Evolutionary conservation across 306 rosid genomes (phyloP), one percentile per base, ranked within the genome.

Genomic region (Castanea crenata): DNA sequence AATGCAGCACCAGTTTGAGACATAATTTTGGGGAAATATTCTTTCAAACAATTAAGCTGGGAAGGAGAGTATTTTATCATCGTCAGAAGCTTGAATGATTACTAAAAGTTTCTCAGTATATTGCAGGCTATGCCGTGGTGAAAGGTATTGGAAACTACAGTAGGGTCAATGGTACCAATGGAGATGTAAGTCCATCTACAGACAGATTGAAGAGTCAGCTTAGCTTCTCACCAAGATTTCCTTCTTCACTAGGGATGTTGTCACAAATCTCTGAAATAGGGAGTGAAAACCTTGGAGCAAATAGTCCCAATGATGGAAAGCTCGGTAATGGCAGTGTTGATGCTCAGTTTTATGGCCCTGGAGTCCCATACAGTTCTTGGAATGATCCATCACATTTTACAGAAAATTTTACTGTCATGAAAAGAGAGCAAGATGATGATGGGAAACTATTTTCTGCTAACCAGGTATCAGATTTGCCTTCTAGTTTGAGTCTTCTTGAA

Each of bases 261-360:
- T 81, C 97, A 6, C 89, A 89, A 49, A 89, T 89, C 71, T 85
- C 94, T 3, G 94, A 91, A 72, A 41, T 84, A 34, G 92, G 46
- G 67, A 82, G 67, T 62, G 97, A 89, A 59, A 86, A 63, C 69
- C 81, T 81, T n/a, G 89, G 83, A 1, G 83, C 84, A 20, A 74
- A 76, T 81, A 68, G 87, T 21, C 84, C 87, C 35, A 86, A 81
- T 41, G 86, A 89, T 51, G 81, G 75, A 25, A 82, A 82, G 78
- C 83, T 83, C 23, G 76, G 79, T 35, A 78, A 72, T 67, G 76
- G 51, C 56, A 91, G 79, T 56, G 82, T 82, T 68, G 87, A 89
- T 72, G 14, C 89, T 55, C 52, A 67, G 4, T 82, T 81, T 71
- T 80, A 56, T 73, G 85, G 85, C 79, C 38, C 85, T 59, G 92